These are phyloP conservation scores for Naganishia antarctica DNA, from an alignment of 768 basidiomycete species.

Conservation along the genomic window DNA sequence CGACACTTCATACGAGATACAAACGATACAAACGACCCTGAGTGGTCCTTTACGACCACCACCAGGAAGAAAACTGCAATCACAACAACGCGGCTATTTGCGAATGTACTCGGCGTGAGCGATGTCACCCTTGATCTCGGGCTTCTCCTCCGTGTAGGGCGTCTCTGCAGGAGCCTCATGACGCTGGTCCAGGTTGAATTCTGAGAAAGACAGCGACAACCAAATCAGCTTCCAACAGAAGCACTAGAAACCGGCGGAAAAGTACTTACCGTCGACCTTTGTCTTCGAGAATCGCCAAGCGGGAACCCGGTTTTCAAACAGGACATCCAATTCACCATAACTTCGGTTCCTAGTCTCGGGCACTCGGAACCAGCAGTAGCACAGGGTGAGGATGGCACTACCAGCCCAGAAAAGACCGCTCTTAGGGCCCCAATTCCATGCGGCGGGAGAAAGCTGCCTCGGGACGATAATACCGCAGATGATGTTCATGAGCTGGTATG, in stretches of 20 bases:
- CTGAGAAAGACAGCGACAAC: not conserved
- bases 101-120: slow-evolving; percentile 3
- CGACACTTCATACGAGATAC: too few species aligned
- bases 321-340: slow-evolving; percentile 50
- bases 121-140: slow-evolving; percentile 6
- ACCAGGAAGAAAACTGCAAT: too few species aligned
- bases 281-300: slow-evolving; percentile 47
- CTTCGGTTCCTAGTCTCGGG: slow-evolving; percentile 34
- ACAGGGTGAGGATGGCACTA: slow-evolving; percentile 3
- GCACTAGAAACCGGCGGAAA: not conserved
- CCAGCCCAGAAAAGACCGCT: slow-evolving; percentile 44
- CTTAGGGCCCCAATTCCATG: slow-evolving; percentile 37
- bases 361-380: slow-evolving; percentile 31
- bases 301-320: slow-evolving; percentile 49
- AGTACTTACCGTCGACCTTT: slow-evolving; percentile 35
- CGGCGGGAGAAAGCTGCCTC: slow-evolving; percentile 30
- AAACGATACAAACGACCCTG: too few species aligned
- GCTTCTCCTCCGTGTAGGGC: slow-evolving; percentile 2
- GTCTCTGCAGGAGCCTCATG: not conserved
- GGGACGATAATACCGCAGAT: slow-evolving; percentile 36
- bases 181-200: slow-evolving; percentile 6
- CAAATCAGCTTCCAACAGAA: not conserved
- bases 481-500: slow-evolving; percentile 35
- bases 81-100: not conserved
- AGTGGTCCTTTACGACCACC: too few species aligned